Percentiles rank a stretch among this genome's conserved stretches.
Evolutionary conservation across 139 green algal genomes (phyloP).

Genomic region (Auxenochlorella pyrenoidosa): DNA sequence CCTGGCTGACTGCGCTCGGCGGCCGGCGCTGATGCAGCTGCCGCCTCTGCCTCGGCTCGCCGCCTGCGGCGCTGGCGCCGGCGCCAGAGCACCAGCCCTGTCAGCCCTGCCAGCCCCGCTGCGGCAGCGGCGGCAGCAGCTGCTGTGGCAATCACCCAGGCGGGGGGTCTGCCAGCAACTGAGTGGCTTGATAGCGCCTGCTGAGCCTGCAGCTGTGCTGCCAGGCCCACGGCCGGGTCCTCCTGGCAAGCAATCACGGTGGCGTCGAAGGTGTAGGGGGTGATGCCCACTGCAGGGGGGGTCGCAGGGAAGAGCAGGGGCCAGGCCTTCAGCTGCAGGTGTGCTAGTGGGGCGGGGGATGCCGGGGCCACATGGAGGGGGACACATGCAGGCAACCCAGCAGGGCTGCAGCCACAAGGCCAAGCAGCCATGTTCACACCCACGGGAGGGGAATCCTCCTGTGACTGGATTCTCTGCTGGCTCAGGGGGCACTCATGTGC

Average conservation of each 20-base stretch:
- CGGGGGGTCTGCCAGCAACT: neutral
- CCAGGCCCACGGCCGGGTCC: neutral
- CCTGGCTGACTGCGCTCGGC: neutral
- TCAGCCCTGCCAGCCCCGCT: too few relatives aligned
- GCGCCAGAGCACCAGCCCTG: neutral
- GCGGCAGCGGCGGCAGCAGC: neutral
- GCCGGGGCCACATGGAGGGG: too few relatives aligned
- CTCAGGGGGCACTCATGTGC: too few relatives aligned
- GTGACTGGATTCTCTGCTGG: too few relatives aligned
- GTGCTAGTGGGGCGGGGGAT: too few relatives aligned
- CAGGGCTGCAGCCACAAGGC: too few relatives aligned
- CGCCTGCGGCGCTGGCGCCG: neutral
- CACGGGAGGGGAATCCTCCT: too few relatives aligned
- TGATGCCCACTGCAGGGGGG: neutral
- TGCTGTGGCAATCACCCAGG: neutral
- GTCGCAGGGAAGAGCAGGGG: neutral
- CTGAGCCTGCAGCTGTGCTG: neutral
- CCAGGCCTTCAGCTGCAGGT: too few relatives aligned
- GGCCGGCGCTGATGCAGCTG: neutral
- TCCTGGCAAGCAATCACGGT: neutral
- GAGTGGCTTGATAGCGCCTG: too few relatives aligned
- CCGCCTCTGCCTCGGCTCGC: neutral
- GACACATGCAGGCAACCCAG: too few relatives aligned
- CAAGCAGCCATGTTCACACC: too few relatives aligned
- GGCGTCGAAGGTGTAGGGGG: neutral